phyloP scores from a whole-genome alignment of 257 asterid species.

The Primulina tabacum region DNA sequence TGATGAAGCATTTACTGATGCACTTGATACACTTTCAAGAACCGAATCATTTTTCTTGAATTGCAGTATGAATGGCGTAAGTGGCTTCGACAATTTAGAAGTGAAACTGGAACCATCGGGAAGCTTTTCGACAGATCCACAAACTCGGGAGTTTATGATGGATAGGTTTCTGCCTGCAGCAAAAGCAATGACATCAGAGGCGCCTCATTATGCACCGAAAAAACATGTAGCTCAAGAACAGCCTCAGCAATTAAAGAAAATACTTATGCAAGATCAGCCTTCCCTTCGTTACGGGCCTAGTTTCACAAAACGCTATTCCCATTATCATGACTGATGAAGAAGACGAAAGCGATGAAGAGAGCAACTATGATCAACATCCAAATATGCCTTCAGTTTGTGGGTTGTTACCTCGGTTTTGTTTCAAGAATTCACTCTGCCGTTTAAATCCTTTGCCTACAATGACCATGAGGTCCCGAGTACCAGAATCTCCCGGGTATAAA shows the following conservation, averaged over 20 bases:
- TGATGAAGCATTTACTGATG: constrained; percentile 67
- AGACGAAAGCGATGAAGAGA: constrained; percentile 60
- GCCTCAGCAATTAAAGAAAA: constrained; percentile 34
- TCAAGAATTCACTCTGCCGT: constrained; percentile 51
- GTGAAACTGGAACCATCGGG: constrained; percentile 27
- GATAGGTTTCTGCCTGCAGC: constrained; percentile 59
- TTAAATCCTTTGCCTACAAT: constrained; percentile 59
- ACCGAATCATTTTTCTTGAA: constrained; percentile 67
- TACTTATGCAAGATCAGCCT: constrained; percentile 32
- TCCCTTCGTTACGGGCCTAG: constrained; percentile 46
- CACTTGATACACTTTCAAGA: constrained; percentile 63
- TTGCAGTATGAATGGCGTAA: constrained; percentile 67
- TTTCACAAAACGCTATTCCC: constrained; percentile 32
- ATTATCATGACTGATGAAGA: constrained; percentile 27
- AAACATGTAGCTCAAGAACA: constrained; percentile 28
- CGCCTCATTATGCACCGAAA: constrained; percentile 50
- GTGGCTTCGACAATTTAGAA: constrained; percentile 55
- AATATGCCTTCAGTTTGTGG: constrained; percentile 54
- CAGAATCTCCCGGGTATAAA: constrained; percentile 44
- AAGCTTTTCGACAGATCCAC: constrained; percentile 37
- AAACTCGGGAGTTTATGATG: constrained; percentile 60
- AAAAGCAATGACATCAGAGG: constrained; percentile 70
- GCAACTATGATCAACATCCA: constrained; percentile 28
- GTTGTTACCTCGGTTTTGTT: constrained; percentile 73
- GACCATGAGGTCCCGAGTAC: constrained; percentile 57